These are phyloP conservation scores for Penicillium sp. DNA, from an alignment of 2,329 filamentous ascomycete species.

Conservation along the genomic window DNA sequence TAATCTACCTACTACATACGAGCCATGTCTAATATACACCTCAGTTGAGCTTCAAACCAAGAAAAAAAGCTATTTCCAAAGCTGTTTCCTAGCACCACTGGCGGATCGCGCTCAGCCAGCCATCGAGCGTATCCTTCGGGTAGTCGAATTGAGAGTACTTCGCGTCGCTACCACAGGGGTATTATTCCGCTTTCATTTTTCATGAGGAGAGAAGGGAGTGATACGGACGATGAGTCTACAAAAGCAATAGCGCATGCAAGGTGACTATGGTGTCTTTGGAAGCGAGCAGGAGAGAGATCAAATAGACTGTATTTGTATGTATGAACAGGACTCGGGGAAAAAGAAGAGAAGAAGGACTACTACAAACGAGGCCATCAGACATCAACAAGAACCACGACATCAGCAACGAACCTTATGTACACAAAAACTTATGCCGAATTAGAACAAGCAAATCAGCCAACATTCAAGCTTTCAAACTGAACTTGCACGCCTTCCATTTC, in stretches of 20 bases:
- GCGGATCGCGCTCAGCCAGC: background rate
- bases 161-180: background rate
- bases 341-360: background rate
- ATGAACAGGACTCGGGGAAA: background rate
- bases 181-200: background rate
- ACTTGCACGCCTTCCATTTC: background rate
- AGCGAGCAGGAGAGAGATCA: background rate
- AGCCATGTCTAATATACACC: background rate
- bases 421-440: too few species aligned
- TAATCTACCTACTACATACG: too few species aligned
- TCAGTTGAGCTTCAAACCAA: background rate
- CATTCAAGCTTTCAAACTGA: background rate
- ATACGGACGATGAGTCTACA: slow-evolving; percentile 1
- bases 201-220: background rate
- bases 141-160: background rate
- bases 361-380: background rate
- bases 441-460: background rate
- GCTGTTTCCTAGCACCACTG: background rate
- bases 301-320: background rate
- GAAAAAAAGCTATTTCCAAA: background rate
- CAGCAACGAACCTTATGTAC: too few species aligned
- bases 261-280: background rate
- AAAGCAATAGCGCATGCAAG: background rate
- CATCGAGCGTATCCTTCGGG: background rate
- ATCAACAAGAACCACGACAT: too few species aligned